Evolutionary conservation across 371 early-diverging fungal species (phyloP).

Genomic region (Rhizopus delemar): DNA sequence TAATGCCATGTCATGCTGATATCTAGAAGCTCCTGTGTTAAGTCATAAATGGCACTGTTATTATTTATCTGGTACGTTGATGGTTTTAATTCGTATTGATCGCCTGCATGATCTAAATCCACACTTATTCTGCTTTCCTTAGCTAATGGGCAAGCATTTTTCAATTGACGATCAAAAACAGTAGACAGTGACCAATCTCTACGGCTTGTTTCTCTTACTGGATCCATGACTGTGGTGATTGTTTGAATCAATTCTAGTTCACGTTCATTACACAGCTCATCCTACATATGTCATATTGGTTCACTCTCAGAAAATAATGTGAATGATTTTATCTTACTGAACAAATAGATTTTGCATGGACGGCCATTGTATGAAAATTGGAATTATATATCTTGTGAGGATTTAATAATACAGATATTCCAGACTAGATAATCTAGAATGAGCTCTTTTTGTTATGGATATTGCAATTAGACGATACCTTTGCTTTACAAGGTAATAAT

Average conservation of each 20-base stretch:
- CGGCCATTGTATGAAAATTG: slow-evolving; percentile 87
- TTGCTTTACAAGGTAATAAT: slow-evolving; percentile 89
- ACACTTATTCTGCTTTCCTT: slow-evolving; percentile 54
- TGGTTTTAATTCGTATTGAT: slow-evolving; percentile 43
- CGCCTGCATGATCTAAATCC: slow-evolving; percentile 38
- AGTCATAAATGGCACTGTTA: slow-evolving; percentile 43
- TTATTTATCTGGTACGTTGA: slow-evolving; percentile 11
- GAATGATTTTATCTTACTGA: slow-evolving; percentile 34
- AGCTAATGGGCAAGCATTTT: slow-evolving; percentile 68
- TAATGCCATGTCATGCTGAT: slow-evolving; percentile 52
- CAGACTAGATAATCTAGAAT: slow-evolving; percentile 55
- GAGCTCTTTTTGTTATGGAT: too few species aligned
- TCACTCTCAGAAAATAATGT: background rate
- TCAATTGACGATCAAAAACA: slow-evolving; percentile 64
- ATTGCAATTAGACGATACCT: slow-evolving; percentile 39
- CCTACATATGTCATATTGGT: slow-evolving; percentile 13
- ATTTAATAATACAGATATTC: slow-evolving; percentile 83
- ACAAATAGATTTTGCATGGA: slow-evolving; percentile 64
- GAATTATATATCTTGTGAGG: slow-evolving; percentile 88
- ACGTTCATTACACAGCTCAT: slow-evolving; percentile 30
- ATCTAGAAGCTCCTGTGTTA: slow-evolving; percentile 36
- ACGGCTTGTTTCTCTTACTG: slow-evolving; percentile 60
- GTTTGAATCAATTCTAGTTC: slow-evolving; percentile 59
- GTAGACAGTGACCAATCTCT: slow-evolving; percentile 74
- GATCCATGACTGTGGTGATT: slow-evolving; percentile 74